Evolutionary conservation across 2,329 filamentous ascomycete species (phyloP).

Genomic region (Cadophora sp.): DNA sequence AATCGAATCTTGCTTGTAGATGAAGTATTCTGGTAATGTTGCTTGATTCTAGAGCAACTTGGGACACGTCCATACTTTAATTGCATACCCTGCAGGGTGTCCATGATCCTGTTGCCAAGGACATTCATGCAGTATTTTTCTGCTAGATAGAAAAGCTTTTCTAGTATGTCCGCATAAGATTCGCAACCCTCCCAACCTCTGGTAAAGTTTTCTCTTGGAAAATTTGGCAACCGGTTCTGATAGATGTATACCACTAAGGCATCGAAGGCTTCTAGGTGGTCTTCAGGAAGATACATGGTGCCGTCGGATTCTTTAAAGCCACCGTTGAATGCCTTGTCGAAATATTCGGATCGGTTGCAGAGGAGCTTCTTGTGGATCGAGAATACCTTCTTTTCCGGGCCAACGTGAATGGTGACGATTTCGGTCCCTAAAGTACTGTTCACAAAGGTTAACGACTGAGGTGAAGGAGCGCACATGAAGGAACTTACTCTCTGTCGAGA

Average conservation of each 20-base stretch:
- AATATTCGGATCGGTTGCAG: slow-evolving; percentile 20
- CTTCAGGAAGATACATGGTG: slow-evolving; percentile 27
- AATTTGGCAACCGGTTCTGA: not conserved
- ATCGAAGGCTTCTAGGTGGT: slow-evolving; percentile 13
- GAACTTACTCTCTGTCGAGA: not conserved
- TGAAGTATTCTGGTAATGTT: not conserved
- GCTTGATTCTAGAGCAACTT: too few species aligned
- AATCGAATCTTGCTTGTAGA: not conserved
- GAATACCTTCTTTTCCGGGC: slow-evolving; percentile 32
- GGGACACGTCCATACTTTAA: too few species aligned
- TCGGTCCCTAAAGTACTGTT: slow-evolving; percentile 19
- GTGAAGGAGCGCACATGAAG: too few species aligned
- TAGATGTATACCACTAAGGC: slow-evolving; percentile 21
- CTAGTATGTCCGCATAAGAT: not conserved
- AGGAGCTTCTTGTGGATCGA: slow-evolving; percentile 37
- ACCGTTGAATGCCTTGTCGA: slow-evolving; percentile 23
- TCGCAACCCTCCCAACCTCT: not conserved
- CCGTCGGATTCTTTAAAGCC: slow-evolving; percentile 22
- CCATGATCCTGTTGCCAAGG: not conserved
- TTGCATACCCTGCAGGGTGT: not conserved
- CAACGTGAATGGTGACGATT: slow-evolving; percentile 36
- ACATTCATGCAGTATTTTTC: not conserved
- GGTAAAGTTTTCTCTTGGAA: not conserved
- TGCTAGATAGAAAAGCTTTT: not conserved
- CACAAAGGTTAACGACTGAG: not conserved